Conservation (phyloP, 306 rosid genomes). For the Boehmeria nivea region DNA sequence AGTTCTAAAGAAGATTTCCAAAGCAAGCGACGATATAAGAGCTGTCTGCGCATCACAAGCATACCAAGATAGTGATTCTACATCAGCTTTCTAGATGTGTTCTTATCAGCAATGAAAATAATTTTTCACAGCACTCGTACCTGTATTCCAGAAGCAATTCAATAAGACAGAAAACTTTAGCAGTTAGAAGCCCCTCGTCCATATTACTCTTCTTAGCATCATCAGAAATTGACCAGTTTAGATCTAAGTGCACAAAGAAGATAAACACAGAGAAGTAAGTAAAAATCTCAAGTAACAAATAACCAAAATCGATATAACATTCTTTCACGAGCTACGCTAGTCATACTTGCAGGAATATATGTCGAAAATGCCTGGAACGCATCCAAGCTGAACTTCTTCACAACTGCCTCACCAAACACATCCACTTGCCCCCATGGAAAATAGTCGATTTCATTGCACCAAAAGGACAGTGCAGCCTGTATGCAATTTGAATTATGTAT, state of each 20-base stretch:
- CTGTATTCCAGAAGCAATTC: slow-evolving; percentile 74
- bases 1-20: not conserved
- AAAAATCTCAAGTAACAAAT: slow-evolving; percentile 9
- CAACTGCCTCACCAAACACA: slow-evolving; percentile 38
- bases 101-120: not conserved
- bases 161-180: slow-evolving; percentile 65
- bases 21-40: not conserved
- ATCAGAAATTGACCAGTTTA: slow-evolving; percentile 42
- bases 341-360: slow-evolving; percentile 45
- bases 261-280: slow-evolving; percentile 1
- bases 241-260: slow-evolving; percentile 27
- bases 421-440: slow-evolving; percentile 38
- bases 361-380: slow-evolving; percentile 26
- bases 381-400: slow-evolving; percentile 42
- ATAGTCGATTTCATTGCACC: slow-evolving; percentile 30
- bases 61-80: slow-evolving; percentile 2
- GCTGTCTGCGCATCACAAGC: not conserved
- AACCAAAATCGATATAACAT: not conserved
- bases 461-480: slow-evolving; percentile 67
- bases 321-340: slow-evolving; percentile 4
- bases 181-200: slow-evolving; percentile 45
- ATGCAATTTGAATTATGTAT: slow-evolving; percentile 13
- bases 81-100: slow-evolving; percentile 3
- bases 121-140: too few relatives aligned
- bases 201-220: slow-evolving; percentile 23